Conservation (phyloP, 768 basidiomycete species). For the Boletus barrowsii region DNA sequence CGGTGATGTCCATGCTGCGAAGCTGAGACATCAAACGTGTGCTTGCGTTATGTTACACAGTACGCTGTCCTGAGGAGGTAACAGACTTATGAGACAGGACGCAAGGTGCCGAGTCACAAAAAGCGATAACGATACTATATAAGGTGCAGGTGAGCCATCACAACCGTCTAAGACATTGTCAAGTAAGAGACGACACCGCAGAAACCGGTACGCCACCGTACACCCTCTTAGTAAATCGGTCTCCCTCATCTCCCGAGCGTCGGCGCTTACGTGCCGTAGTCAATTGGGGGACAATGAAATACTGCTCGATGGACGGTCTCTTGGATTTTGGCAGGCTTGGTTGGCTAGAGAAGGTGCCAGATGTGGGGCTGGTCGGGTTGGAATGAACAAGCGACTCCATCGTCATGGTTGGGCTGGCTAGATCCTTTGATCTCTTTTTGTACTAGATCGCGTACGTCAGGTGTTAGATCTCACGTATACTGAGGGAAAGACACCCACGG, state of each 20-base stretch:
- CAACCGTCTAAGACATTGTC: slow-evolving; percentile 1
- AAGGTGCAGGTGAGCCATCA: slow-evolving; percentile 7
- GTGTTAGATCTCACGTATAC: slow-evolving; percentile 6
- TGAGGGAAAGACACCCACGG: slow-evolving; percentile 38
- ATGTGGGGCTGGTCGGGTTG: slow-evolving; percentile 59
- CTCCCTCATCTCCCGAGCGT: slow-evolving; percentile 26
- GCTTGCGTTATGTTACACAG: background rate
- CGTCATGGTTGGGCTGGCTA: slow-evolving; percentile 42
- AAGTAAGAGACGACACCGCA: slow-evolving; percentile 16
- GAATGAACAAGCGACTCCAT: slow-evolving; percentile 70
- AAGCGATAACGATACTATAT: slow-evolving; percentile 30
- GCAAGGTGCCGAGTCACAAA: slow-evolving; percentile 2
- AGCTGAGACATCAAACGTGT: slow-evolving; percentile 8
- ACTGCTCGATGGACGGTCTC: slow-evolving; percentile 37
- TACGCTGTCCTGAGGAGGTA: background rate
- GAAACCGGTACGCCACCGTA: slow-evolving; percentile 12
- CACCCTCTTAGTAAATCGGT: slow-evolving; percentile 22
- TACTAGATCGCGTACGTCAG: slow-evolving; percentile 43
- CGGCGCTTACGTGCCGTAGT: slow-evolving; percentile 24
- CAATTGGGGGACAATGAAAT: slow-evolving; percentile 30
- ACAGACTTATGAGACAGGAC: background rate
- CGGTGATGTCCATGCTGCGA: background rate
- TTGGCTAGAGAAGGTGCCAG: slow-evolving; percentile 26
- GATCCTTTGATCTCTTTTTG: slow-evolving; percentile 46
- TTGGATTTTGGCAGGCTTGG: slow-evolving; percentile 19